A percentile compares a stretch with the other conserved stretches of the same genome.
phyloP scores from a whole-genome alignment of 768 basidiomycete species.

The Hemileccinum impolitum region DNA sequence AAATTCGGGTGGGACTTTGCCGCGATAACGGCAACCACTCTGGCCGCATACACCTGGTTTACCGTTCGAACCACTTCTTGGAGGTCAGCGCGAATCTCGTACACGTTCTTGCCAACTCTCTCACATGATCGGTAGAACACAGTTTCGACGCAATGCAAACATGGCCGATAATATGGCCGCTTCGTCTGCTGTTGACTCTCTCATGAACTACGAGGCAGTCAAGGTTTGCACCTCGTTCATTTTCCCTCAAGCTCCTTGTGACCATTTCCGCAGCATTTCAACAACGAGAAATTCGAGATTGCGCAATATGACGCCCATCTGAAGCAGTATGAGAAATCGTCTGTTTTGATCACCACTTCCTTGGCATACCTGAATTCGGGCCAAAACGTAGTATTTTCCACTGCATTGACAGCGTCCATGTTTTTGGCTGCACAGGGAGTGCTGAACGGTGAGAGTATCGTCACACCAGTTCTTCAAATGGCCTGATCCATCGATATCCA shows the following conservation, averaged over 20 bases:
- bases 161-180: conserved; percentile 96
- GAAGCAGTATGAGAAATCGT: conserved; percentile 82
- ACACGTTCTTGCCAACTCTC: not conserved
- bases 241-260: not conserved
- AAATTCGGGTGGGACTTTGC: conserved; percentile 99
- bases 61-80: conserved; percentile 95
- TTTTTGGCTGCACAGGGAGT: conserved; percentile 95
- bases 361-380: conserved; percentile 93
- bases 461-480: not conserved
- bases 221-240: conserved; percentile 55
- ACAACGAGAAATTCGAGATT: conserved; percentile 92
- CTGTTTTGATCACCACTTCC: conserved; percentile 92
- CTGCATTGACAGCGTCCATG: conserved; percentile 92
- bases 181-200: conserved; percentile 86
- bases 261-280: conserved; percentile 70
- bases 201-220: conserved; percentile 98
- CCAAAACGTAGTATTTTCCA: conserved; percentile 95
- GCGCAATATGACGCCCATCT: conserved; percentile 90
- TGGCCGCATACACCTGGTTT: conserved; percentile 95
- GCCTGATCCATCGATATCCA: conserved; percentile 28
- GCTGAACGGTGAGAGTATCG: conserved; percentile 58
- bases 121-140: conserved; percentile 53
- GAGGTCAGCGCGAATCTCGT: conserved; percentile 52
- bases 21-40: conserved; percentile 77
- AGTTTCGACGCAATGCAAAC: conserved; percentile 92